Evolutionary conservation across 257 asterid genomes (phyloP).

Genomic region (Thymus mandschuricus): DNA sequence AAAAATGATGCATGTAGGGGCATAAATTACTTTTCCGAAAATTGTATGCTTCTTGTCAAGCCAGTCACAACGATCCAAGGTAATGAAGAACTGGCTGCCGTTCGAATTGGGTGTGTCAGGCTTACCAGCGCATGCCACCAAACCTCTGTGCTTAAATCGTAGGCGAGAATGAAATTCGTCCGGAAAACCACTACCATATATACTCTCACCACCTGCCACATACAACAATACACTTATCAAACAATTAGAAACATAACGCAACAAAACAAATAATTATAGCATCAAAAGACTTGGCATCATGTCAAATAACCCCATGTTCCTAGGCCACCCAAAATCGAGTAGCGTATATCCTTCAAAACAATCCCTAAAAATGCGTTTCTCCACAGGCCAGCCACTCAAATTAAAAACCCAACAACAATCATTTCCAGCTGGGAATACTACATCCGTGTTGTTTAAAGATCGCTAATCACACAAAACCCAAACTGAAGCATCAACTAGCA

Average conservation of each 20-base stretch:
- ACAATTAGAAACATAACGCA: conserved; percentile 22
- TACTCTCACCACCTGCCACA: conserved; percentile 87
- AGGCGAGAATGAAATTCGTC: conserved; percentile 96
- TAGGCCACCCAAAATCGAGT: conserved; percentile 10
- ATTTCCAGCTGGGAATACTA: not conserved
- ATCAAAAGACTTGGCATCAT: conserved; percentile 14
- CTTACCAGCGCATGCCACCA: conserved; percentile 92
- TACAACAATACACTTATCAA: conserved; percentile 19
- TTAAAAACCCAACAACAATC: not conserved
- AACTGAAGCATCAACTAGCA: not conserved
- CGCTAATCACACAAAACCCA: not conserved
- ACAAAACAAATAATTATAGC: not conserved
- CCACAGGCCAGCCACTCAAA: not conserved
- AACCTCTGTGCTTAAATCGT: conserved; percentile 95
- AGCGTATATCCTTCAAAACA: not conserved
- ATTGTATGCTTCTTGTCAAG: conserved; percentile 96
- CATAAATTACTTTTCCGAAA: conserved; percentile 79
- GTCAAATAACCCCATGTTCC: not conserved
- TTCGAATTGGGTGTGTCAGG: conserved; percentile 82
- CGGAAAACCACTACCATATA: conserved; percentile 83
- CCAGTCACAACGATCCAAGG: conserved; percentile 87
- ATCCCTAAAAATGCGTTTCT: not conserved
- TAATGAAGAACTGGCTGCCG: conserved; percentile 90
- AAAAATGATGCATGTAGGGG: conserved; percentile 11
- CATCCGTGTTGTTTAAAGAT: not conserved